phyloP scores from a whole-genome alignment of 2,329 filamentous ascomycete species.

The Alternaria novae-zelandiae region DNA sequence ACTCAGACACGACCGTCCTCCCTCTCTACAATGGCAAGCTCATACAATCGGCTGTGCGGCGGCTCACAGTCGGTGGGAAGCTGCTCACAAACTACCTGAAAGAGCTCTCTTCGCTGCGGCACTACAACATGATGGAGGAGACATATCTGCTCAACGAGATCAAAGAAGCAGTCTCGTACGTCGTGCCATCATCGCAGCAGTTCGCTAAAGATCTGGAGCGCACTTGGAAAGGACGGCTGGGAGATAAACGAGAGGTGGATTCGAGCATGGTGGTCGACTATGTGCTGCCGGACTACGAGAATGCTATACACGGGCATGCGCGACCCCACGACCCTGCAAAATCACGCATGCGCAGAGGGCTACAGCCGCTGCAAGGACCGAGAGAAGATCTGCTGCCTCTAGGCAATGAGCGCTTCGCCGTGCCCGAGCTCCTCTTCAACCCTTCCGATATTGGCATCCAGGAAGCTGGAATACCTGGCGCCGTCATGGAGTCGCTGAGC shows the following conservation, averaged over 20 bases:
- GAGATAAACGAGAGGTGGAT: slow-evolving; percentile 61
- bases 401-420: slow-evolving; percentile 87
- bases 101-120: slow-evolving; percentile 84
- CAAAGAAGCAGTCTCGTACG: slow-evolving; percentile 87
- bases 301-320: slow-evolving; percentile 69
- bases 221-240: slow-evolving; percentile 73
- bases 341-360: slow-evolving; percentile 57
- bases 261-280: slow-evolving; percentile 80
- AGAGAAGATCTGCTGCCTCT: slow-evolving; percentile 83
- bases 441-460: slow-evolving; percentile 85
- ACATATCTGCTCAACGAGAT: slow-evolving; percentile 93
- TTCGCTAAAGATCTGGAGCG: slow-evolving; percentile 80
- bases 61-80: slow-evolving; percentile 91
- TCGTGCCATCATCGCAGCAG: slow-evolving; percentile 65
- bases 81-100: slow-evolving; percentile 92
- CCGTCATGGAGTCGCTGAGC: slow-evolving; percentile 80
- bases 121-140: slow-evolving; percentile 96
- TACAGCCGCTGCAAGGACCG: slow-evolving; percentile 56
- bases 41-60: slow-evolving; percentile 78
- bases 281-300: slow-evolving; percentile 81
- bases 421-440: slow-evolving; percentile 88
- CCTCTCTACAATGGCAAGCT: slow-evolving; percentile 82
- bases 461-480: slow-evolving; percentile 80
- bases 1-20: slow-evolving; percentile 90
- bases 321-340: slow-evolving; percentile 78